These are phyloP conservation scores for Coprinopsis sp. DNA, from an alignment of 768 basidiomycete species.

Conservation along the genomic window DNA sequence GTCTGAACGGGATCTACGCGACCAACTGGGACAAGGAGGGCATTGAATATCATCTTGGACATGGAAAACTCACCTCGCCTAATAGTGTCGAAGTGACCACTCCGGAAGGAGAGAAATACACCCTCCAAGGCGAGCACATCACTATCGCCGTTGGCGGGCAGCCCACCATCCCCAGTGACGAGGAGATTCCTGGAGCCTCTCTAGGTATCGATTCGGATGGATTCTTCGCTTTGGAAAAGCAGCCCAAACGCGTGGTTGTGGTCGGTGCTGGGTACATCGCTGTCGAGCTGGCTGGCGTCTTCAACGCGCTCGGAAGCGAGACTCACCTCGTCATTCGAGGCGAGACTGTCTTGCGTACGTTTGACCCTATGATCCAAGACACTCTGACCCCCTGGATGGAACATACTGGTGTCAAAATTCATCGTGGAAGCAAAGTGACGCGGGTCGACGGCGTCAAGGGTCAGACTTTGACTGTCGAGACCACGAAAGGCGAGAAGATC, in stretches of 20 bases:
- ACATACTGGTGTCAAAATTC: conserved; percentile 87
- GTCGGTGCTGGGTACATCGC: conserved; percentile 98
- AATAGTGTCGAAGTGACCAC: conserved; percentile 69
- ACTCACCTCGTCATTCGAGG: conserved; percentile 89
- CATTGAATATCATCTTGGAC: conserved; percentile 83
- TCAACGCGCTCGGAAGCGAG: conserved; percentile 87
- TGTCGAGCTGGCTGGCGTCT: conserved; percentile 92
- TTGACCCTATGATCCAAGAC: conserved; percentile 85
- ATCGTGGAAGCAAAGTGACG: conserved; percentile 69
- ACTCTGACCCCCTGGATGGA: conserved; percentile 87
- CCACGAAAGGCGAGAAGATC: conserved; percentile 68
- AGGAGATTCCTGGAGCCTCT: conserved; percentile 82
- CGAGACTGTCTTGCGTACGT: conserved; percentile 87
- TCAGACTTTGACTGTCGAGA: conserved; percentile 67
- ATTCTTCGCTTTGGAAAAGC: conserved; percentile 88
- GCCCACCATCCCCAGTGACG: conserved; percentile 74
- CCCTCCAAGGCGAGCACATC: conserved; percentile 71
- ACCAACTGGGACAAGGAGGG: conserved; percentile 81
- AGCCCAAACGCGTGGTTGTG: conserved; percentile 90
- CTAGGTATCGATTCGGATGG: conserved; percentile 92
- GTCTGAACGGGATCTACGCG: conserved; percentile 88
- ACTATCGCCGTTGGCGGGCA: conserved; percentile 83
- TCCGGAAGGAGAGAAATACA: conserved; percentile 65
- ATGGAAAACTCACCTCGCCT: conserved; percentile 65
- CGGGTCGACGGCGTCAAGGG: conserved; percentile 76